A percentile compares a stretch with the other conserved stretches of the same genome.
Evolutionary conservation across 257 asterid species (phyloP).

Genomic region (Ehretia macrophylla): DNA sequence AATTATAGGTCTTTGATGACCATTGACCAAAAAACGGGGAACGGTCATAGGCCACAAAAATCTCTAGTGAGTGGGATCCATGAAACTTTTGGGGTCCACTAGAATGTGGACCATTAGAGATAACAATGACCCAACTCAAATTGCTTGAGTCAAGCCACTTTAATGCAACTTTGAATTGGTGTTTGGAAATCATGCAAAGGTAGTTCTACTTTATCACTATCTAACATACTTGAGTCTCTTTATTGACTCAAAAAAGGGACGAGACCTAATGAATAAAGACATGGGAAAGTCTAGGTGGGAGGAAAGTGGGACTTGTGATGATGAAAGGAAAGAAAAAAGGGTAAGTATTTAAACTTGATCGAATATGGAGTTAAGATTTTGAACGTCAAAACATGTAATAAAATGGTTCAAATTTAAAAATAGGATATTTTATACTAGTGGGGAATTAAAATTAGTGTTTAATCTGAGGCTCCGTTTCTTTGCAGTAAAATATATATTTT

Average conservation of each 20-base stretch:
- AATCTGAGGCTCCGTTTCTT: no score
- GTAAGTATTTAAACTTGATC: no score
- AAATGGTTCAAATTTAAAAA: no score
- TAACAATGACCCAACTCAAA: slow-evolving; percentile 5
- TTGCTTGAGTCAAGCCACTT: slow-evolving; percentile 9
- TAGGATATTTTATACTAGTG: no score
- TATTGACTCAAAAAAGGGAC: slow-evolving; percentile 19
- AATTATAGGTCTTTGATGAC: slow-evolving; percentile 4
- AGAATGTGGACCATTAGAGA: slow-evolving; percentile 7
- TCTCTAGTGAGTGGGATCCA: slow-evolving; percentile 9
- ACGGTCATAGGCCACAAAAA: slow-evolving; percentile 9
- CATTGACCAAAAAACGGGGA: background rate
- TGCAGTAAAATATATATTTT: no score
- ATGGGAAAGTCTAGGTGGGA: slow-evolving; percentile 27
- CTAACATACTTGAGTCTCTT: slow-evolving; percentile 14
- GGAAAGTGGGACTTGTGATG: slow-evolving; percentile 33
- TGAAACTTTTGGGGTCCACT: slow-evolving; percentile 1
- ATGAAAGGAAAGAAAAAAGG: no score
- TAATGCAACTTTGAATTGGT: slow-evolving; percentile 25
- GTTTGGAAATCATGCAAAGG: slow-evolving; percentile 17
- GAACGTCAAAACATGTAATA: no score
- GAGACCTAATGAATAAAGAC: slow-evolving; percentile 24
- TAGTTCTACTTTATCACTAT: slow-evolving; percentile 6
- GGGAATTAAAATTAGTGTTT: no score
- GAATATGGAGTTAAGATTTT: no score